Evolutionary conservation across 257 asterid species (phyloP), one percentile per base, ranked within the genome.

Genomic region (Ocimum tenuiflorum): DNA sequence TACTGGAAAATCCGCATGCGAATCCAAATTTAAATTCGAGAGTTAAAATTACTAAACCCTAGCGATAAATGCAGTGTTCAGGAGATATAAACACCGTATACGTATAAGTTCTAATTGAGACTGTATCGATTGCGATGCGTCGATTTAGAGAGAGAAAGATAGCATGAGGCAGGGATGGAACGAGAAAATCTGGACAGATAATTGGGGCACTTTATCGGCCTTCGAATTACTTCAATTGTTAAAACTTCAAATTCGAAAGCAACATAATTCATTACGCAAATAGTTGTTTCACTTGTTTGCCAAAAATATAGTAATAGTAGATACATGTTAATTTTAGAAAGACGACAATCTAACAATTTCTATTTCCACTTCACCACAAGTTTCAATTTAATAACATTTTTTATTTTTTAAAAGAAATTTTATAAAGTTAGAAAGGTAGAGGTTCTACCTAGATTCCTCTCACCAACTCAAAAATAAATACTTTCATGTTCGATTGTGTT

Each of bases 31-130:
- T 15, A 15, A 66, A 50, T 14, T 42, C 31, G 1, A 29, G 72
- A 52, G 54, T 47, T 20, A 22, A 45, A 63, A 43, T 19, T 65
- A 18, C 73, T 73, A 80, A 81, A 85, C 91, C 95, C 92, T 85
- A 85, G 81, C 61, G 49, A 51, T 46, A 70, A 67, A 72, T 60
- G 58, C 66, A 47, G 35, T 35, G 41, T 55, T 49, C 48, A 11
- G 19, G 23, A 70, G 48, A 48, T 47, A 35, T 19, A 53, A 24
- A 54, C 12, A 64, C 24, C 11, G 41, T 47, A 31, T 13, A 23
- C 55, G 18, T 48, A 19, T 56, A 7, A 27, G 13, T 41, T 23
- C 53, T 12, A 1, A 7, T n/a, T 50, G 49, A 4, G 41, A 13
- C 61, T 56, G 17, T 55, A 29, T 24, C 54, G 60, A 64, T 24